Evolutionary conservation across 768 basidiomycete species (phyloP).

Genomic region (Lactarius hengduanensis): DNA sequence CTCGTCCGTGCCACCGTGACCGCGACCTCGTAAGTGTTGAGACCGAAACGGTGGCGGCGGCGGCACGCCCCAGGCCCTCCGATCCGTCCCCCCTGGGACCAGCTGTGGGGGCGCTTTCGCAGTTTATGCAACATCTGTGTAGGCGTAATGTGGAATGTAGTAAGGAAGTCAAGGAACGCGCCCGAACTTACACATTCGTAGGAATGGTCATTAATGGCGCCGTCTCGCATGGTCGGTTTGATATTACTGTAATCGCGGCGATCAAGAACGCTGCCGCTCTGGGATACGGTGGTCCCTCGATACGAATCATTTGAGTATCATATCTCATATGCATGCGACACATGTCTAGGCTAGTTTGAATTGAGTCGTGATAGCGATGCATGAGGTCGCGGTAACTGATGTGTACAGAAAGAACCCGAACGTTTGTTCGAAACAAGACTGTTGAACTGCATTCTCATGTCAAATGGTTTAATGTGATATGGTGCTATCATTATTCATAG

Average conservation of each 20-base stretch:
- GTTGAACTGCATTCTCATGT: too few relatives aligned
- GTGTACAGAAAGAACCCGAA: too few relatives aligned
- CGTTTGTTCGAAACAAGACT: too few relatives aligned
- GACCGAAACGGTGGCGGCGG: background rate
- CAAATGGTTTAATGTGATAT: too few relatives aligned
- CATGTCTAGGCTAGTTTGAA: too few relatives aligned
- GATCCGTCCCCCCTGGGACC: background rate
- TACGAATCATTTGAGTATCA: background rate
- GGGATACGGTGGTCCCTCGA: background rate
- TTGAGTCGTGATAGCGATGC: too few relatives aligned
- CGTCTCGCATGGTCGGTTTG: background rate
- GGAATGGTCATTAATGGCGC: background rate
- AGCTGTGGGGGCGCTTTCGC: background rate
- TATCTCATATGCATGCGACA: background rate
- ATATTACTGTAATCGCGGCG: background rate
- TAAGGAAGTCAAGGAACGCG: background rate
- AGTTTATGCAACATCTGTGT: background rate
- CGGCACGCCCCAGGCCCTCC: background rate
- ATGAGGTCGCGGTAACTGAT: too few relatives aligned
- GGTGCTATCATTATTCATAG: too few relatives aligned
- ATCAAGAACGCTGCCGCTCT: background rate
- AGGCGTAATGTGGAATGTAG: background rate
- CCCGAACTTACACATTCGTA: background rate
- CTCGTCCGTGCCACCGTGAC: constrained; percentile 23
- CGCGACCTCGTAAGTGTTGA: constrained; percentile 1